phyloP scores from a whole-genome alignment of 495 filamentous ascomycete genomes.

The Aspergillus steynii region DNA sequence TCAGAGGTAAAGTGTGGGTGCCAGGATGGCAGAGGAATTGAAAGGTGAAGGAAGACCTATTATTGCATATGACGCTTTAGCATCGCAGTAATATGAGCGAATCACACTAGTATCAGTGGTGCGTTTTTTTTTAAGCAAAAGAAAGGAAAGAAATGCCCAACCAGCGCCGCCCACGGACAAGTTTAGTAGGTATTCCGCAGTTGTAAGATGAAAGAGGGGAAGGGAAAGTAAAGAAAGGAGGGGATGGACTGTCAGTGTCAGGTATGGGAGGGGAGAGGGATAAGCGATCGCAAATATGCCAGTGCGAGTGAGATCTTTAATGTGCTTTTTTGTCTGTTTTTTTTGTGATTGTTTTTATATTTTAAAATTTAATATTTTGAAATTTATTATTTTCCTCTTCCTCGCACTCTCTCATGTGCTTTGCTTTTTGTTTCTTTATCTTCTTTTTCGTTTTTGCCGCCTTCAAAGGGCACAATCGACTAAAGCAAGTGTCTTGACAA shows the following conservation, averaged over 20 bases:
- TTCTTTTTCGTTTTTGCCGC: background rate
- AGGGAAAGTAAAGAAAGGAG: conserved; percentile 15
- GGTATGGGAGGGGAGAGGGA: conserved; percentile 10
- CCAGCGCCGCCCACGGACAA: background rate
- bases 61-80: background rate
- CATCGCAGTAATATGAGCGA: no score
- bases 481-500: background rate
- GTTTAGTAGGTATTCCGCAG: background rate
- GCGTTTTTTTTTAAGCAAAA: background rate
- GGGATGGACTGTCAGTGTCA: conserved; percentile 5
- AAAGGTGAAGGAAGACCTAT: background rate
- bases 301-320: conserved; percentile 12
- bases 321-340: background rate
- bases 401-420: no score
- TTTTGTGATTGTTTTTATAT: background rate
- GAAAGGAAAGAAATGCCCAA: background rate
- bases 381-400: conserved; percentile 1
- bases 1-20: background rate
- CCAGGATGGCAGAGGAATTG: background rate
- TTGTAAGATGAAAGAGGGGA: conserved; percentile 4
- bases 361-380: background rate
- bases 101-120: background rate
- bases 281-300: conserved; percentile 22
- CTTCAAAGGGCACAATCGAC: background rate
- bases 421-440: background rate